Evolutionary conservation across 1,139 yeast species (phyloP).

Genomic region (Pichia terricola): DNA sequence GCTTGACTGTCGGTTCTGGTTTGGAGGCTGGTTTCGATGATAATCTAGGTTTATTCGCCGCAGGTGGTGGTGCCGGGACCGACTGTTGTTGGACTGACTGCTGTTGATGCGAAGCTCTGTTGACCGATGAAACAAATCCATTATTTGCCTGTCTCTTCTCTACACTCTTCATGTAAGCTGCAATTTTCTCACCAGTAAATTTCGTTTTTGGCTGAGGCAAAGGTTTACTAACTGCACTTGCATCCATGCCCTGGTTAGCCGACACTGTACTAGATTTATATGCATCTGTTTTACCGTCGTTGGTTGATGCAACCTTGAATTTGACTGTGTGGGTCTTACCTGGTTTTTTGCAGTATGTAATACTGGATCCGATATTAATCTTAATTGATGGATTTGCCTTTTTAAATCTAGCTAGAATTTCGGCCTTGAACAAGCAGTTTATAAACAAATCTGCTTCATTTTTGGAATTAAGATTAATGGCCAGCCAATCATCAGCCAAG

Average conservation of each 20-base stretch:
- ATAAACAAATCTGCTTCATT: conserved; percentile 70
- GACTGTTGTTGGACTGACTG: conserved; percentile 14
- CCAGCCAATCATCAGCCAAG: conserved; percentile 90
- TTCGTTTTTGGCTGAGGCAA: conserved; percentile 65
- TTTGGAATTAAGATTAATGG: conserved; percentile 51
- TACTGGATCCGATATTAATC: conserved; percentile 61
- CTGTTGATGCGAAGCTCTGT: conserved; percentile 23
- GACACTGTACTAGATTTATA: conserved; percentile 87
- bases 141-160: conserved; percentile 11
- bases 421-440: conserved; percentile 82
- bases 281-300: conserved; percentile 46
- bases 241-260: conserved; percentile 73
- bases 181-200: conserved; percentile 19
- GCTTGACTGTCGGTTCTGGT: conserved; percentile 16
- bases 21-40: conserved; percentile 18
- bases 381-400: conserved; percentile 48
- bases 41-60: conserved; percentile 16
- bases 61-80: conserved; percentile 15
- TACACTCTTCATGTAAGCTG: conserved; percentile 18
- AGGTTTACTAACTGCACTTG: conserved; percentile 57
- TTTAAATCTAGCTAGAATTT: conserved; percentile 68
- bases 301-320: conserved; percentile 47
- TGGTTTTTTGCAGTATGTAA: conserved; percentile 84
- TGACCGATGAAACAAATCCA: conserved; percentile 22
- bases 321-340: conserved; percentile 73